Evolutionary conservation across 2,329 filamentous ascomycete species (phyloP), one percentile per base, ranked within the genome.

Genomic region (Fusarium ambrosium): DNA sequence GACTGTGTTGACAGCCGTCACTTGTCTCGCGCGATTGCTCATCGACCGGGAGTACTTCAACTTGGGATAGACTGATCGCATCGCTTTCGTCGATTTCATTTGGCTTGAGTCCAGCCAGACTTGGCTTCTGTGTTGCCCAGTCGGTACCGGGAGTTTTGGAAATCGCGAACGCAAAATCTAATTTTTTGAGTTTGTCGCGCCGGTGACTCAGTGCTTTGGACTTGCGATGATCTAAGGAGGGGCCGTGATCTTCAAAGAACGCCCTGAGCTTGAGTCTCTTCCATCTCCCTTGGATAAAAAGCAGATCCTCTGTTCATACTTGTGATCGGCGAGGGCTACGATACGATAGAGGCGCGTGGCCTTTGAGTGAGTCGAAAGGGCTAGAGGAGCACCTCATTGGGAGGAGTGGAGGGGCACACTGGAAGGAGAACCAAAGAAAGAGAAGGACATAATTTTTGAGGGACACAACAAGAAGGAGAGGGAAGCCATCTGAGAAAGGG

Each of bases 291-390:
- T 32, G 27, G 10, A 7, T 20, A 32, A n/a, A 11, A 32, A 32
- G 10, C 10, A 20, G 18, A n/a, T 53, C n/a, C 27, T 11, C 53
- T 37, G 62, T 59, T 51, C 39, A 41, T 37, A 22, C 11, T 45
- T 62, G 13, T 36, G 14, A 29, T 48, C 37, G 56, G 48, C 27
- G 34, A 41, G 56, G 24, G 29, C 45, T 55, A 11, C 22, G 53
- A 61, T 36, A 71, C 55, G 58, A 68, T 51, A 69, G 60, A 66
- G 48, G 43, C 48, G 16, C 51, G 58, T 63, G 43, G 34, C 36
- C 41, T 41, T 37, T 34, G 13, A 27, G 62, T 20, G 27, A 29
- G 34, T 51, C 41, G 51, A 55, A 60, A 68, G 45, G 48, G 39
- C 16, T 51, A 20, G 45, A 13, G 32, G 29, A 48, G 36, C n/a